Base-by-base conservation (phyloP, 2,329 filamentous ascomycete genomes). In the Pseudogymnoascus sp. region DNA sequence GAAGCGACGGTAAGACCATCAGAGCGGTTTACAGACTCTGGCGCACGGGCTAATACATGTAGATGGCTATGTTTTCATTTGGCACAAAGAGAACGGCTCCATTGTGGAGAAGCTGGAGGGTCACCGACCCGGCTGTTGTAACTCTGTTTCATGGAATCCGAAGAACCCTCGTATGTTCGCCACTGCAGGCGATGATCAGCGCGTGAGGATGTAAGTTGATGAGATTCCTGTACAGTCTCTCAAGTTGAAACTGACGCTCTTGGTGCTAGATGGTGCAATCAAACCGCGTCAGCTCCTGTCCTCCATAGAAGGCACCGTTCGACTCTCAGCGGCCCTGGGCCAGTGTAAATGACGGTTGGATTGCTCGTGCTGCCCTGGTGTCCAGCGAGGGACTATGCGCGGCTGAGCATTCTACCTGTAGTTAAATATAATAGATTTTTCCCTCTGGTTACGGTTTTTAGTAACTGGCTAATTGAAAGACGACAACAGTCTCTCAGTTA, bases 71-170 rank as follows among this genome's bases (percentile, higher is more conserved):
- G 82, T 97, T 41, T 88, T 91, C 71, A 90, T 99, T 64, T 97
- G 92, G 91, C 90, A 96, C 73, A 94, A 91, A 73, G 87, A 86
- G 62, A 90, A 88, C 36, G 91, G 90, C 5, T 79, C 82, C 5
- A 79, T 88, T 0, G 84, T 99, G 5, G 89, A 92, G 70, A 86
- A 84, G 57, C 78, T 97, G 2, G 81, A 85, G 33, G 92, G 86
- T 0, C 93, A 97, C 68, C 77, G 78, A 5, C 81, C 83, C 10
- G 87, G 91, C 35, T 87, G 84, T 63, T 93, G 94, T 66, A 97
- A 97, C 71, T 84, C 90, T 6, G 89, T 95, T 37, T 82, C 88
- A 21, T 99, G 94, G 93, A 94, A 93, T 69, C 92, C 94, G 1
- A 81, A 77, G 9, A 84, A 97, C 70, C 86, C 90, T 0, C 84